These are phyloP conservation scores for Talaromyces sp. DNA, from an alignment of 2,329 filamentous ascomycete genomes.

Conservation along the genomic window DNA sequence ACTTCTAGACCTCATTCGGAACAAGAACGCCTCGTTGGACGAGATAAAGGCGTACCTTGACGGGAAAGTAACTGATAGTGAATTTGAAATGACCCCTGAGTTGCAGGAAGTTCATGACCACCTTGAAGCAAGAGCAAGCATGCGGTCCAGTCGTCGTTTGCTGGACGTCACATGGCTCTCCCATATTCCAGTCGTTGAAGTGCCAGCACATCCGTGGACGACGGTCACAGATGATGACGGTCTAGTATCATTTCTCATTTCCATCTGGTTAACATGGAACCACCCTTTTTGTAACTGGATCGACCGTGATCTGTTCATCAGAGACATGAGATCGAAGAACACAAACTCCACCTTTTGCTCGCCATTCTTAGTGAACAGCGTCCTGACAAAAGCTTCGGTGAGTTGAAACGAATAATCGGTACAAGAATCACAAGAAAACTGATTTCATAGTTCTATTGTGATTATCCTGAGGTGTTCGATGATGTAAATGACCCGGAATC, in stretches of 20 bases:
- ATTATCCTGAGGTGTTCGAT: conserved; percentile 23
- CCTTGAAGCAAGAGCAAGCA: not conserved
- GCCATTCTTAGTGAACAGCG: conserved; percentile 32
- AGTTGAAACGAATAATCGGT: conserved; percentile 6
- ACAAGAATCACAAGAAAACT: not conserved
- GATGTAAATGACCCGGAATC: conserved; percentile 18
- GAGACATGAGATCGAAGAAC: conserved; percentile 30
- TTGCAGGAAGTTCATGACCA: conserved; percentile 4
- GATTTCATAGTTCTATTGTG: conserved; percentile 24
- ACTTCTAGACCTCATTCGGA: conserved; percentile 11
- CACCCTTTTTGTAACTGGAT: conserved; percentile 30
- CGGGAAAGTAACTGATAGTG: conserved; percentile 2
- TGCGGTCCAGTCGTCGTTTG: conserved; percentile 10
- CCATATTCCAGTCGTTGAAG: conserved; percentile 11
- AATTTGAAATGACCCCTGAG: conserved; percentile 7
- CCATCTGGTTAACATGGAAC: conserved; percentile 27
- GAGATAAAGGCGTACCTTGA: conserved; percentile 9
- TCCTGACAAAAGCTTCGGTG: conserved; percentile 30
- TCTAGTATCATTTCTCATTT: conserved; percentile 13
- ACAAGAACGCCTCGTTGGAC: conserved; percentile 1
- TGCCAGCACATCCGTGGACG: conserved; percentile 13
- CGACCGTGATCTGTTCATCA: conserved; percentile 31
- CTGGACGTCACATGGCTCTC: conserved; percentile 14
- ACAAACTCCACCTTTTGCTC: conserved; percentile 28
- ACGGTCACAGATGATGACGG: conserved; percentile 12